Base-by-base conservation (phyloP, 2,329 filamentous ascomycete species). In the Cyanodermella asteris region DNA sequence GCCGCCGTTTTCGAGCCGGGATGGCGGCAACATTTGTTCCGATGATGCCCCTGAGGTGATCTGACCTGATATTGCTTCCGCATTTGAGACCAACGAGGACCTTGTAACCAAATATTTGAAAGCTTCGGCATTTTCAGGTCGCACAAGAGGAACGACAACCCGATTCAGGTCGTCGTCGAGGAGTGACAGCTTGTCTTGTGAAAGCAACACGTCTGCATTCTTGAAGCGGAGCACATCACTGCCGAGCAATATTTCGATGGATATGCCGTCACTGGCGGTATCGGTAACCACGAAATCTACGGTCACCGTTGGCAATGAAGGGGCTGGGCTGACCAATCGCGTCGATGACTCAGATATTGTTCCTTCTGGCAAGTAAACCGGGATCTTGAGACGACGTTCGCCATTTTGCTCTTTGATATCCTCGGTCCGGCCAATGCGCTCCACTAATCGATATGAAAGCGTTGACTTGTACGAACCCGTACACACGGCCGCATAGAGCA, bases 401-500 rank as follows among this genome's bases (percentile, higher is more conserved):
- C 70, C 74, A 31, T 76, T 68, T 13, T 70, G 57, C 30, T 69
- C 63, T 31, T 67, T 61, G 10, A 84, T 54, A 22, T 72, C 63
- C 32, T 71, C 64, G 33, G 62, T 46, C 17, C 91, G 55, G 16
- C 72, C 72, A 14, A 93, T 62, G 27, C 75, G 73, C 34, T 67
- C 67, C 24, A 93, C 54, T 26, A 93, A 59, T 5, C 68, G 64
- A 36, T 65, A 61, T 28, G 87, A 74, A 22, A 97, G 53, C n/a
- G 68, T 70, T 2, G 87, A 94, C 37, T 69, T 72, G 45, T 82
- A 81, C 5, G 87, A 91, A 2, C 84, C 87, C 3, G 78, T 84
- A 47, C 87, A 94, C 3, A 94, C 60, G 17, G 81, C 82, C 18
- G 82, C 87, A 43, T 94, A 94, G 5, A 93, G 58, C 10, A 94